Base-by-base conservation (phyloP, 2,329 filamentous ascomycete species). In the Colletotrichum trifolii region DNA sequence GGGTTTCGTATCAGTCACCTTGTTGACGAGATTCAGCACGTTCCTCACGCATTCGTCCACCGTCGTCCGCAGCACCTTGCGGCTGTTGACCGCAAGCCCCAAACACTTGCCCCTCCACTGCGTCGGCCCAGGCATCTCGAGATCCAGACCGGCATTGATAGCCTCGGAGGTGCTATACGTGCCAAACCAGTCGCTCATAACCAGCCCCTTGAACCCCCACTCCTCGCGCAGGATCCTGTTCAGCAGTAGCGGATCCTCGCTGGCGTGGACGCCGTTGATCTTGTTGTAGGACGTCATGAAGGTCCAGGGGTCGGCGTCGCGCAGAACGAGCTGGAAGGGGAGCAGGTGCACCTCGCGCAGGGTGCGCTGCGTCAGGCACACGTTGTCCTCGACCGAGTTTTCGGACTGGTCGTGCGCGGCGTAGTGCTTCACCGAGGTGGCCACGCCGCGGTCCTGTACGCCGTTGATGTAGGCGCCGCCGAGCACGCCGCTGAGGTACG, bases 201-300 rank as follows among this genome's bases (percentile, higher is more conserved):
- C 74, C 43, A 87, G 71, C 2, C 85, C 85, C 2, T 83, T 76
- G 79, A 83, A 88, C 0, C 81, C 82, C 86, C 86, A 88, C 73
- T 88, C 86, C 45, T 78, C 76, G 13, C 86, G 78, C 38, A 88
- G 73, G 59, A 88, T 78, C 8, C 78, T 77, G 6, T 84, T 79
- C 2, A 88, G 73, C 10, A 87, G 75, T 56, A 81, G 79, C 34
- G 74, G 71, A 69, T 83, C 85, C 72, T 88, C 85, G 62, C 82
- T 85, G 69, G 82, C 86, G 71, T 83, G 82, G 6, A 76, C 78
- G 17, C 85, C 86, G 67, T 88, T 88, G 62, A 88, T 79, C 40
- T 85, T 85, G 60, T 87, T 88, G 70, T 88, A 88, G 9, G 79
- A 82, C 5, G 85, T 87, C 86, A 88, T 88, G 68, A 88, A 81